Base-by-base conservation (phyloP, 2,329 filamentous ascomycete species). In the Sporothrix protearum region DNA sequence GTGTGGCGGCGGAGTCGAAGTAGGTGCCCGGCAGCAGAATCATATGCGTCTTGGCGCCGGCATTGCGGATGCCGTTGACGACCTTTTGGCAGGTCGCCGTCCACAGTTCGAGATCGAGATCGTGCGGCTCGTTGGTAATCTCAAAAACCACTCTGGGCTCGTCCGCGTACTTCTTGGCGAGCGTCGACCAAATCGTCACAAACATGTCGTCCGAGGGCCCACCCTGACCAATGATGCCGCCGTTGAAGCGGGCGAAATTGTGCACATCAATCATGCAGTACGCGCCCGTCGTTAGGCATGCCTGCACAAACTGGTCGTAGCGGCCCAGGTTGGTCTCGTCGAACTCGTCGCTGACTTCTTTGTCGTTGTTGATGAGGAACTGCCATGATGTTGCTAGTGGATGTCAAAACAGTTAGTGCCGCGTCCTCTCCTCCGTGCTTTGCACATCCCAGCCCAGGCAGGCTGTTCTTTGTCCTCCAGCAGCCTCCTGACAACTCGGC, bases 121-220 rank as follows among this genome's bases (percentile, higher is more conserved):
- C 85, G 77, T 91, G 88, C 7, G 89, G 89, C 80, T 89, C 90
- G 79, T 92, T 92, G 89, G 92, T 91, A 59, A 92, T 77, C 16
- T 88, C 89, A 74, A 92, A 90, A 3, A 86, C 82, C 33, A 92
- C 80, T 73, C 85, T 87, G 49, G 82, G 77, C 67, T 87, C 79
- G 6, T 76, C 76, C 28, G 82, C 83, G 78, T 91, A 92, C 76
- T 87, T 87, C 0, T 79, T 81, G 0, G 89, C 89, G 4, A 89
- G 78, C 72, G 86, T 81, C 1, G 77, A 78, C 89, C 89, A 92
- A 5, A 91, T 79, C 55, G 80, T 80, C 3, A 83, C 85, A 75
- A 91, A 97, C 16, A 88, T 80, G 12, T 83, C 85, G 76, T 91
- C 84, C 0, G 83, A 84, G 0, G 88, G 88, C 0, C 88, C 89